Percentiles rank a stretch among this genome's conserved stretches.
Conservation (phyloP, 768 basidiomycete genomes). For the Tulasnella sp. region DNA sequence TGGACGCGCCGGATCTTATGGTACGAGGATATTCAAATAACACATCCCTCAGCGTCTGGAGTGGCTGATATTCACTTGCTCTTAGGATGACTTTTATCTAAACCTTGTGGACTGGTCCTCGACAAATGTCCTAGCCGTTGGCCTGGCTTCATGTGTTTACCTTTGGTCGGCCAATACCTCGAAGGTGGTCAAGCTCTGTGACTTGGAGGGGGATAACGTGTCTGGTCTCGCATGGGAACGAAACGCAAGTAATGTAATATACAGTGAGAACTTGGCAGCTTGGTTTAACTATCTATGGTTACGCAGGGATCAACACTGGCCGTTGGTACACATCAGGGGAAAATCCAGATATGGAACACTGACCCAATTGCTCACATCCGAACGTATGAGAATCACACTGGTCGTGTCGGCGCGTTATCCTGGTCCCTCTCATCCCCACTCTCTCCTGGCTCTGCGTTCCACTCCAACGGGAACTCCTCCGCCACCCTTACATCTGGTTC, state of each 20-base stretch:
- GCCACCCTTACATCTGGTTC: constrained; percentile 83
- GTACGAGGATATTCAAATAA: constrained; percentile 21
- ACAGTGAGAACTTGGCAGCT: no score
- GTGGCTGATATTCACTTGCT: neutral
- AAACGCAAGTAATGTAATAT: constrained; percentile 33
- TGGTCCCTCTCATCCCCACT: constrained; percentile 50
- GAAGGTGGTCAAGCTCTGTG: constrained; percentile 82
- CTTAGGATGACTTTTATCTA: constrained; percentile 86
- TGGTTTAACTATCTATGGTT: neutral
- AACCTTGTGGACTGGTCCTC: constrained; percentile 97
- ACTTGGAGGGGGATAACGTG: constrained; percentile 59
- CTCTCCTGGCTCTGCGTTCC: neutral
- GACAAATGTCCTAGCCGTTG: constrained; percentile 90
- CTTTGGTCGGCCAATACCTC: constrained; percentile 95
- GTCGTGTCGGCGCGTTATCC: constrained; percentile 85
- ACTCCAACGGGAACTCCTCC: constrained; percentile 22
- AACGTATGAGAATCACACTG: constrained; percentile 77
- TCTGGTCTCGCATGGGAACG: constrained; percentile 93
- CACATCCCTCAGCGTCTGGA: neutral
- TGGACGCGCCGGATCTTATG: constrained; percentile 93
- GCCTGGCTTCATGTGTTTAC: constrained; percentile 84
- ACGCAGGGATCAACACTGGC: constrained; percentile 71
- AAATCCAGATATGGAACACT: constrained; percentile 90
- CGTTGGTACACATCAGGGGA: constrained; percentile 81
- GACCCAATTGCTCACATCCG: constrained; percentile 59